Percentiles rank a stretch among this genome's conserved stretches.
Evolutionary conservation across 1,139 yeast genomes (phyloP).

Genomic region (Petasospora rhodanensis): DNA sequence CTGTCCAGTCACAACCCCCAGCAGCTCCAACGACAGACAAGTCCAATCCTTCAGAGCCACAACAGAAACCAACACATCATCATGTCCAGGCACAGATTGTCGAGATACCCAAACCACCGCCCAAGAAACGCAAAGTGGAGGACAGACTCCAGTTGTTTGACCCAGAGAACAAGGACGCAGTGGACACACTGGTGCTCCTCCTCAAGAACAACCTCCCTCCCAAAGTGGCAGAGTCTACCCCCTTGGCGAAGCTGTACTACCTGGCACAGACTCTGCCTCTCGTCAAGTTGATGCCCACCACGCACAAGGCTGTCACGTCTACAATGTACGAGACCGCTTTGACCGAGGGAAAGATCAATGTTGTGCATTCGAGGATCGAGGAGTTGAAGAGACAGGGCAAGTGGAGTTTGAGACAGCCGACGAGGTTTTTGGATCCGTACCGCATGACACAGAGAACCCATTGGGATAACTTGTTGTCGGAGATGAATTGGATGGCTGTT

Average conservation of each 20-base stretch:
- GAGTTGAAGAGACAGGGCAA: conserved; percentile 81
- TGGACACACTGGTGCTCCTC: conserved; percentile 37
- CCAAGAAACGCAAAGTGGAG: conserved; percentile 4
- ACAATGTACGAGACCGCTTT: conserved; percentile 81
- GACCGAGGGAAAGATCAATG: conserved; percentile 91
- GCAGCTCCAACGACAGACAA: no score
- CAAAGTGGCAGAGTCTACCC: conserved; percentile 49
- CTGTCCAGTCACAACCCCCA: no score
- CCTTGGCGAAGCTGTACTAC: conserved; percentile 82
- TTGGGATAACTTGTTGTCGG: conserved; percentile 74
- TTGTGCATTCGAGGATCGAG: conserved; percentile 87
- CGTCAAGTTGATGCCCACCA: conserved; percentile 72
- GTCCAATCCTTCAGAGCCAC: not conserved
- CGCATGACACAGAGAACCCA: conserved; percentile 41
- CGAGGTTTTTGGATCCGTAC: conserved; percentile 65
- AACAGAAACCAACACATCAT: not conserved
- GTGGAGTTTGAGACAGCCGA: conserved; percentile 91
- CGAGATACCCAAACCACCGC: not conserved
- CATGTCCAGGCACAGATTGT: not conserved
- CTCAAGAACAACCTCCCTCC: conserved; percentile 46
- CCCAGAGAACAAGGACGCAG: conserved; percentile 31
- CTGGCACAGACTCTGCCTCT: conserved; percentile 85
- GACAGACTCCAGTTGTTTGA: conserved; percentile 19
- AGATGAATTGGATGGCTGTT: conserved; percentile 79
- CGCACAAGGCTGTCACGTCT: conserved; percentile 82